A percentile compares a stretch with the other conserved stretches of the same genome.
These are phyloP conservation scores for Elongisporangium undulatum DNA, from an alignment of 352 stramenopile genomes.

Conservation along the genomic window DNA sequence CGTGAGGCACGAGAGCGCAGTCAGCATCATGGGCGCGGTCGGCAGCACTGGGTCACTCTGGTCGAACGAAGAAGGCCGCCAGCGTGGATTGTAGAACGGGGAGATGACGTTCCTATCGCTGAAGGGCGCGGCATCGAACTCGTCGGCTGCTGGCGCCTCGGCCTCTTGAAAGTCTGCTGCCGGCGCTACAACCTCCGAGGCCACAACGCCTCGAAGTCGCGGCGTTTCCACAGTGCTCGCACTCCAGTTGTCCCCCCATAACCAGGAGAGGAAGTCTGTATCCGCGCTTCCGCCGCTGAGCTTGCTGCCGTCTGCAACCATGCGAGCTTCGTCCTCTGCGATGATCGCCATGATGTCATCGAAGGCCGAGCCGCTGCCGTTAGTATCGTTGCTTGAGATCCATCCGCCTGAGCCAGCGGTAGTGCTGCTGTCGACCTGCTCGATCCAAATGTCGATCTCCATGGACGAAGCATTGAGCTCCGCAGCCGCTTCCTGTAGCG, in stretches of 20 bases:
- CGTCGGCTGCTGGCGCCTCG: background rate
- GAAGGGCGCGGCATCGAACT: background rate
- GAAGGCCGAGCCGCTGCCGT: background rate
- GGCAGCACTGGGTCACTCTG: background rate
- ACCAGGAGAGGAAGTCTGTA: background rate
- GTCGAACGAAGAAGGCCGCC: background rate
- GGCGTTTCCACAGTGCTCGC: background rate
- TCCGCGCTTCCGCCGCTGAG: background rate
- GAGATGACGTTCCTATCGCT: background rate
- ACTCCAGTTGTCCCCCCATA: background rate
- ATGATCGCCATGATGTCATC: background rate
- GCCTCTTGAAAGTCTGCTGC: background rate
- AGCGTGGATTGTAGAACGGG: background rate
- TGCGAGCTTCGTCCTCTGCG: background rate
- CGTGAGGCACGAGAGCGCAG: conserved; percentile 15
- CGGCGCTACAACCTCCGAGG: background rate
- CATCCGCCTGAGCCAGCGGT: background rate
- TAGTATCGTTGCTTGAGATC: background rate
- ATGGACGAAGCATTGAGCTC: background rate
- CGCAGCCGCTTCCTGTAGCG: background rate
- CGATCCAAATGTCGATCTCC: background rate
- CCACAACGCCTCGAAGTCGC: background rate
- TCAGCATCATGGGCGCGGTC: conserved; percentile 10
- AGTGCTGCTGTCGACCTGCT: background rate
- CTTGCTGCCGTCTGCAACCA: background rate